These are phyloP conservation scores for Extremus antarcticus DNA, from an alignment of 495 filamentous ascomycete genomes.

Conservation along the genomic window DNA sequence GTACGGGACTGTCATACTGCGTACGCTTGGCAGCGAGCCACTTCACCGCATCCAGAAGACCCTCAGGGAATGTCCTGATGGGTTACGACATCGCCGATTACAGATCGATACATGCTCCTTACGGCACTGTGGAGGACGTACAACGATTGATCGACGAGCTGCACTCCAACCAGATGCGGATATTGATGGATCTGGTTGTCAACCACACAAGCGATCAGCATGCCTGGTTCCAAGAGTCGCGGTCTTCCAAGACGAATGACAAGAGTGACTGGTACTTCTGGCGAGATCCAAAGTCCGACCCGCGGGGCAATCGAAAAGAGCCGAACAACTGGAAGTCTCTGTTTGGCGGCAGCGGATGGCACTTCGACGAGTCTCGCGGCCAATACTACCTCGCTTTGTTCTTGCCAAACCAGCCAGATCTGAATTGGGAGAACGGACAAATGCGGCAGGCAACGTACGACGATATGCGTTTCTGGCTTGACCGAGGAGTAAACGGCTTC, in stretches of 20 bases:
- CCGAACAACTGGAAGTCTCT: slow-evolving; percentile 24
- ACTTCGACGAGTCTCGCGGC: slow-evolving; percentile 22
- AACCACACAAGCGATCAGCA: slow-evolving; percentile 28
- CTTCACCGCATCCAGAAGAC: not conserved
- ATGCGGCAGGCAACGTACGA: slow-evolving; percentile 22
- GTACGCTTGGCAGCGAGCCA: not conserved
- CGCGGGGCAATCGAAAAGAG: slow-evolving; percentile 18
- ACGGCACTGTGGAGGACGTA: slow-evolving; percentile 26
- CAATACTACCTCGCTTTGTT: slow-evolving; percentile 29
- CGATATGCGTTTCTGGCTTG: slow-evolving; percentile 27
- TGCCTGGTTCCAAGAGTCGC: slow-evolving; percentile 26
- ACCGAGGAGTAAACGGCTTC: slow-evolving; percentile 26
- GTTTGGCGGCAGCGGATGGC: slow-evolving; percentile 21
- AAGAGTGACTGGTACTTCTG: slow-evolving; percentile 30
- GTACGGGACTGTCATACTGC: not conserved
- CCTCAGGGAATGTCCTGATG: slow-evolving; percentile 6
- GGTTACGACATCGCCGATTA: slow-evolving; percentile 29
- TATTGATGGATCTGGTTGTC: slow-evolving; percentile 27
- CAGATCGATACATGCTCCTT: slow-evolving; percentile 20
- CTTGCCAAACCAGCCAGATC: slow-evolving; percentile 22
- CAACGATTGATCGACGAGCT: slow-evolving; percentile 20
- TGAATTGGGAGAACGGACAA: slow-evolving; percentile 25
- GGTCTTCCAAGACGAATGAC: slow-evolving; percentile 20
- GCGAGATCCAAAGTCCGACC: slow-evolving; percentile 21
- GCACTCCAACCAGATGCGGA: slow-evolving; percentile 18